Conservation (phyloP, 1,284 basidiomycete genomes). For the Ustilago crameri region DNA sequence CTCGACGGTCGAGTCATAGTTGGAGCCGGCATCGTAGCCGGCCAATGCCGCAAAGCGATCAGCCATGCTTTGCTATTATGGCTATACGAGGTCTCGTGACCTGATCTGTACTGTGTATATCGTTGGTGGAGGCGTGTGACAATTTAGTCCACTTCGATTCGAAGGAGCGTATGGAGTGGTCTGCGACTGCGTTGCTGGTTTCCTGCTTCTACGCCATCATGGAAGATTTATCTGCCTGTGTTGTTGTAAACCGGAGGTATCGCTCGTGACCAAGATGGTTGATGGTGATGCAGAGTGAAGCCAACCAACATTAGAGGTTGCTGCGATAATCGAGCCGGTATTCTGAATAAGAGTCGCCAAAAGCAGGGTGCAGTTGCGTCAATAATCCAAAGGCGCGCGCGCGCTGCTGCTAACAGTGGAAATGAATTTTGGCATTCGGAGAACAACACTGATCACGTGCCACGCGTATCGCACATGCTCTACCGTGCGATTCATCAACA, state of each 20-base stretch:
- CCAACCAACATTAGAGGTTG: background rate
- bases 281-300: background rate
- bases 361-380: background rate
- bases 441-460: constrained; percentile 48
- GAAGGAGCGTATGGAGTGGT: background rate
- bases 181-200: background rate
- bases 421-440: constrained; percentile 2
- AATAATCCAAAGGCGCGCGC: constrained; percentile 14
- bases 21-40: constrained; percentile 52
- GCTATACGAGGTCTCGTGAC: too few relatives aligned
- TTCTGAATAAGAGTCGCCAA: too few relatives aligned
- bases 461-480: constrained; percentile 5
- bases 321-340: background rate
- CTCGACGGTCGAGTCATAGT: constrained; percentile 45
- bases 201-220: background rate
- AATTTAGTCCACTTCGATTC: background rate
- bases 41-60: constrained; percentile 54
- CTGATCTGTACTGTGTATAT: too few relatives aligned
- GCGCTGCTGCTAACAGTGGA: background rate
- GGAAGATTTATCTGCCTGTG: background rate
- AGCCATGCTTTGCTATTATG: constrained; percentile 28
- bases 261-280: too few relatives aligned
- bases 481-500: background rate
- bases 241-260: background rate
- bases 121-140: background rate